A percentile compares a stretch with the other conserved stretches of the same genome.
These are phyloP conservation scores for Aschersonia sp. DNA, from an alignment of 2,329 filamentous ascomycete species.

Conservation along the genomic window DNA sequence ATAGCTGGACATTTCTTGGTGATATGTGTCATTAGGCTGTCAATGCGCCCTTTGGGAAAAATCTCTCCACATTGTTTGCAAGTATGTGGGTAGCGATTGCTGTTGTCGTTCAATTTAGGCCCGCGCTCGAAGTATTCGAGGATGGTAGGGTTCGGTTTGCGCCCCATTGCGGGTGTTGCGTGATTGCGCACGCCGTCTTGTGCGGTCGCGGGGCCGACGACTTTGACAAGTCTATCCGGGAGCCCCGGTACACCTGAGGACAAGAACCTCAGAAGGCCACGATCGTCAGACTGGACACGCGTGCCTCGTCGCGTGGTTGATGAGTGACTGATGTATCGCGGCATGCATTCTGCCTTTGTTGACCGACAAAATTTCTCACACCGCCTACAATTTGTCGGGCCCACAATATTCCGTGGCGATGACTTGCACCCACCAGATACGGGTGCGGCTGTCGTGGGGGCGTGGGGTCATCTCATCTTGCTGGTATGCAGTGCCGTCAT, in stretches of 20 bases:
- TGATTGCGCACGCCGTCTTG: slow-evolving; percentile 9
- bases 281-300: not conserved
- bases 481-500: too few species aligned
- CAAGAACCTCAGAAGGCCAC: not conserved
- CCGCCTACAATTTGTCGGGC: slow-evolving; percentile 11
- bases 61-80: slow-evolving; percentile 80
- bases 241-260: not conserved
- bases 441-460: too few species aligned
- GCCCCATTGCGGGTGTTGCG: slow-evolving; percentile 46
- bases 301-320: slow-evolving; percentile 3
- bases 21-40: slow-evolving; percentile 67
- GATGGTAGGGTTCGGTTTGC: slow-evolving; percentile 72
- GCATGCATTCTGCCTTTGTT: slow-evolving; percentile 18
- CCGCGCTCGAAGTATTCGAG: slow-evolving; percentile 80
- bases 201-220: slow-evolving; percentile 10
- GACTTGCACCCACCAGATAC: too few species aligned
- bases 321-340: slow-evolving; percentile 6
- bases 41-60: slow-evolving; percentile 80
- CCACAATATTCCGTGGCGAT: not conserved
- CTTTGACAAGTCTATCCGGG: too few species aligned
- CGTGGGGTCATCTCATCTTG: too few species aligned
- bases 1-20: slow-evolving; percentile 78
- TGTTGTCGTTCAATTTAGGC: slow-evolving; percentile 73
- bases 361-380: slow-evolving; percentile 21
- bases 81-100: slow-evolving; percentile 83